Evolutionary conservation across 495 filamentous ascomycete species (phyloP), one percentile per base, ranked within the genome.

Genomic region (Beverwykella pulmonaria): DNA sequence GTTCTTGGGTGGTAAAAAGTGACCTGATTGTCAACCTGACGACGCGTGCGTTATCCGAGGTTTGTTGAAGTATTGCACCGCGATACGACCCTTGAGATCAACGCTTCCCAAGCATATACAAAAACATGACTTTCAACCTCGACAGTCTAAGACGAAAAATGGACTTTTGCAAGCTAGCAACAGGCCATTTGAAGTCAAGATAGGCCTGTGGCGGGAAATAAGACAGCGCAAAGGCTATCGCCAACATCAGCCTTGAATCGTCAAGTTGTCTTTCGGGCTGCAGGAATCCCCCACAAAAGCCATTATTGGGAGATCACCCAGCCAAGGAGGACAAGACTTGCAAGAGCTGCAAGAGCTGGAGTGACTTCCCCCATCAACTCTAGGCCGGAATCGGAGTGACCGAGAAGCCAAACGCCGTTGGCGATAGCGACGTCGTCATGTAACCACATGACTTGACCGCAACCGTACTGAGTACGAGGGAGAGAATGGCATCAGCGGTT

Each of bases 231-330:
- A 52, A 60, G 36, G 34, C 19, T 50, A n/a, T 50, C 10, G 29
- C 50, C 57, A 48, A 23, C 39, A 50, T 61, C 36, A 49, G 64
- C 64, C 64, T 25, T 61, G 58, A 48, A 7, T 60, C 64, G 58
- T 57, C 64, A 67, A 67, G 57, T 54, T 20, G 17, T 17, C 17
- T 1, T 23, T 23, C 9, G 25, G 49, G 15, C 30, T 39, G 36
- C 29, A 32, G 57, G 23, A 53, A 25, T 12, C 41, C 0, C 14
- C 2, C 26, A n/a, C 25, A 26, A 25, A 2, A 14, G 15, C 32
- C 5, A 30, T 57, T n/a, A 61, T 66, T 66, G 63, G 63, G 47
- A 34, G 48, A 52, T 54, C 25, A 30, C 19, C 19, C 19, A 39
- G 49, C 57, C 32, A 67, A 53, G 46, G n/a, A 20, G 41, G 27